These are phyloP conservation scores for Microcyclosporella mali DNA, from an alignment of 2,329 filamentous ascomycete genomes.

Conservation along the genomic window DNA sequence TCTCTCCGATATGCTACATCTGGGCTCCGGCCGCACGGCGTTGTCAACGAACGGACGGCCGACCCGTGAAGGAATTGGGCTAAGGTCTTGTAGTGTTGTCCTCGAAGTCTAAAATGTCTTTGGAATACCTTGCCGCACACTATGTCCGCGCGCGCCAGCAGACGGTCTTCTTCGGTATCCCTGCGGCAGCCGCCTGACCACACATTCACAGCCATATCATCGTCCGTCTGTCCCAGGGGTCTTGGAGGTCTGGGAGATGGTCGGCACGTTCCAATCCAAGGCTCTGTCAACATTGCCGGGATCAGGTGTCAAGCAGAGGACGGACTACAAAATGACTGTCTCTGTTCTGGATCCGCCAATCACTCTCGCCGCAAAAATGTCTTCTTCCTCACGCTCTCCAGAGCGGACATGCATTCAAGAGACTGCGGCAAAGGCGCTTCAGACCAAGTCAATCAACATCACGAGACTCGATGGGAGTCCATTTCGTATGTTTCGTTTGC, in stretches of 20 bases:
- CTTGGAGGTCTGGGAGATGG: constrained; percentile 7
- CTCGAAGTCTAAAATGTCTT: constrained; percentile 11
- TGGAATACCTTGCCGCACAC: constrained; percentile 9
- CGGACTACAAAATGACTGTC: constrained; percentile 16
- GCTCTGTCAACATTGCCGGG: not conserved
- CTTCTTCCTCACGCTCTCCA: constrained; percentile 15
- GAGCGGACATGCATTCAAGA: constrained; percentile 22
- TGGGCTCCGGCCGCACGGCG: constrained; percentile 11
- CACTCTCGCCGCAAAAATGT: constrained; percentile 7
- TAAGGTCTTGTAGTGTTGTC: constrained; percentile 1
- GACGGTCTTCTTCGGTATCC: constrained; percentile 16
- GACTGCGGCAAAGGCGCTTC: constrained; percentile 21
- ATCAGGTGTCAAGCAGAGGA: not conserved
- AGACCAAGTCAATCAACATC: constrained; percentile 22
- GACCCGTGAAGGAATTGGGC: constrained; percentile 7
- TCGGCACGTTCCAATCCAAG: not conserved
- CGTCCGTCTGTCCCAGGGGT: not conserved
- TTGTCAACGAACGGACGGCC: constrained; percentile 12
- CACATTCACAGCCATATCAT: not conserved
- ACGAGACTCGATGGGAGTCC: constrained; percentile 26
- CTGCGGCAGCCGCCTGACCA: constrained; percentile 13
- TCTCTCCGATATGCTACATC: no score
- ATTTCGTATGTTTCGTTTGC: constrained; percentile 39
- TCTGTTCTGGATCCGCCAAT: not conserved
- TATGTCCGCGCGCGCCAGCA: no score